Evolutionary conservation across 1,139 yeast genomes (phyloP).

Genomic region (Hyphopichia khmerensis): DNA sequence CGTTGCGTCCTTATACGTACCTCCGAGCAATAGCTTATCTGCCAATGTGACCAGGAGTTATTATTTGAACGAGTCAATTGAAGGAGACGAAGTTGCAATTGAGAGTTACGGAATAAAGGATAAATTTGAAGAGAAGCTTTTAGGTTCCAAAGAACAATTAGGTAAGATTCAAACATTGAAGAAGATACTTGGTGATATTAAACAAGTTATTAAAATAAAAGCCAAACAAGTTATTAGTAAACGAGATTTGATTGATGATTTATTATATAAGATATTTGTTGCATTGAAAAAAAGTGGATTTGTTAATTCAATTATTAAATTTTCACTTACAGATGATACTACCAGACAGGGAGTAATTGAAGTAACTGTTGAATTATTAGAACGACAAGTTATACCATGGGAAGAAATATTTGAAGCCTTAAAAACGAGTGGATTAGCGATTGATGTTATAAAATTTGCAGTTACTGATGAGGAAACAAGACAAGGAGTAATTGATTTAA

Average conservation of each 20-base stretch:
- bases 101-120: background rate
- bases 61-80: too few relatives aligned
- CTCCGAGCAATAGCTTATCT: too few relatives aligned
- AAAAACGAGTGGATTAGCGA: conserved; percentile 30
- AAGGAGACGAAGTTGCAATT: background rate
- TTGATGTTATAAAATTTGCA: conserved; percentile 24
- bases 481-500: conserved; percentile 25
- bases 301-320: conserved; percentile 24
- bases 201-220: conserved; percentile 6
- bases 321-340: conserved; percentile 30
- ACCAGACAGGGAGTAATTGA: conserved; percentile 25
- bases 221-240: background rate
- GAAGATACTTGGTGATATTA: conserved; percentile 10
- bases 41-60: too few relatives aligned
- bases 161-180: conserved; percentile 10
- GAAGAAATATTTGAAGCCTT: conserved; percentile 31
- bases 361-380: conserved; percentile 24
- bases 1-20: too few relatives aligned
- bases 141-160: background rate
- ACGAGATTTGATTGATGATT: conserved; percentile 18
- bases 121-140: background rate
- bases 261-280: conserved; percentile 22
- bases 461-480: conserved; percentile 32
- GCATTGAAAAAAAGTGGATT: conserved; percentile 32
- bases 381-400: conserved; percentile 34